Conservation (phyloP, 768 basidiomycete genomes). For the Boletellus sp. region DNA sequence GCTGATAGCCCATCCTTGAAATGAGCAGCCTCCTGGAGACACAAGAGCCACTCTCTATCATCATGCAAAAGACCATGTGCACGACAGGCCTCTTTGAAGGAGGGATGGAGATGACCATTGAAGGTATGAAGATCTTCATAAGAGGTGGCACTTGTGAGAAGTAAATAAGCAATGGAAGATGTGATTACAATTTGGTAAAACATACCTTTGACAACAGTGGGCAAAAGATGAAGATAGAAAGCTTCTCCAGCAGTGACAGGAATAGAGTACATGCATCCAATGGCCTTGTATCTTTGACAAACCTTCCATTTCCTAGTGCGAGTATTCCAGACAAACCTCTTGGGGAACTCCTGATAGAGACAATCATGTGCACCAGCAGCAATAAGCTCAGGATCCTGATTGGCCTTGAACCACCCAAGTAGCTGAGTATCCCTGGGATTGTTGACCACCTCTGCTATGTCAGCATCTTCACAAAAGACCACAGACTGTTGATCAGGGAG, state of each 20-base stretch:
- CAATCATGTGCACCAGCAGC: constrained; percentile 6
- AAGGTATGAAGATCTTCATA: constrained; percentile 5
- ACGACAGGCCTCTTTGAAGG: constrained; percentile 34
- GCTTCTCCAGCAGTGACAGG: neutral
- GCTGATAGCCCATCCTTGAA: constrained; percentile 37
- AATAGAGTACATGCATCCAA: constrained; percentile 3
- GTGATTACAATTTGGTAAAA: too few species aligned
- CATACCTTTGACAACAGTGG: too few species aligned
- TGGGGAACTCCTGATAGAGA: constrained; percentile 36
- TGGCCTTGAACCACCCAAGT: constrained; percentile 33
- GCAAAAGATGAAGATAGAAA: neutral
- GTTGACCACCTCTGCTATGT: constrained; percentile 2
- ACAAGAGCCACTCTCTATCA: constrained; percentile 44
- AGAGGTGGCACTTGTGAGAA: constrained; percentile 1
- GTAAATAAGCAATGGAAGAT: neutral
- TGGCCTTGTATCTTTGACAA: constrained; percentile 18
- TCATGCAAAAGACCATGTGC: neutral
- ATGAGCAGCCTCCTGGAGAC: constrained; percentile 37
- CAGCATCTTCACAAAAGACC: constrained; percentile 30
- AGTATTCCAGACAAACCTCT: constrained; percentile 23
- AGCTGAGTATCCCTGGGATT: constrained; percentile 26
- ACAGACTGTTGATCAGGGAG: neutral
- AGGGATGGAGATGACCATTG: neutral
- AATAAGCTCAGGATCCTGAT: constrained; percentile 10
- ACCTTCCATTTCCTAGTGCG: constrained; percentile 27